Evolutionary conservation across 306 rosid species (phyloP).

Genomic region (Leucaena leucocephala): DNA sequence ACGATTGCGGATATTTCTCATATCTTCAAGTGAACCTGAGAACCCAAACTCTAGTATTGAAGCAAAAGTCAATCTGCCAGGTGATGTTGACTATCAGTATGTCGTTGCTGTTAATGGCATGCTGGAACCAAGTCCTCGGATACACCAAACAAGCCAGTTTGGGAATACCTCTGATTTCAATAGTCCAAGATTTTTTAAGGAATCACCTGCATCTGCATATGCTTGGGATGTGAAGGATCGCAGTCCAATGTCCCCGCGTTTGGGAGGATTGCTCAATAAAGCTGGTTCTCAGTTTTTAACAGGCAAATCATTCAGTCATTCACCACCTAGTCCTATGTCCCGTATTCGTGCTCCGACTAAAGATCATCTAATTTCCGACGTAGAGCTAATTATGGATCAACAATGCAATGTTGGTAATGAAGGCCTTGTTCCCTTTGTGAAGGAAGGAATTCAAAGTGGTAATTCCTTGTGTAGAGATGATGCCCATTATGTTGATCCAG

Average conservation of each 20-base stretch:
- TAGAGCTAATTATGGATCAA: conserved; percentile 43
- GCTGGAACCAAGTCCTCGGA: conserved; percentile 62
- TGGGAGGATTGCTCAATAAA: conserved; percentile 45
- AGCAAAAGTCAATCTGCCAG: conserved; percentile 55
- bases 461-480: conserved; percentile 51
- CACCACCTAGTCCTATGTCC: conserved; percentile 52
- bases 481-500: conserved; percentile 54
- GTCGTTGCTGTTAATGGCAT: conserved; percentile 81
- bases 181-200: conserved; percentile 60
- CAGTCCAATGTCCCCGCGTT: conserved; percentile 50
- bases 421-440: conserved; percentile 46
- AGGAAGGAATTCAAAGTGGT: conserved; percentile 51
- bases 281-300: conserved; percentile 55
- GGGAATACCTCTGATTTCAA: conserved; percentile 59
- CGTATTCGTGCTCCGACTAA: conserved; percentile 44
- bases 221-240: conserved; percentile 54
- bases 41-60: conserved; percentile 59
- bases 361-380: conserved; percentile 52
- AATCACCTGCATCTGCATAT: conserved; percentile 51
- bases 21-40: conserved; percentile 72
- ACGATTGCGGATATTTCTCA: conserved; percentile 77
- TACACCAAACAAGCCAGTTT: conserved; percentile 59
- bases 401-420: conserved; percentile 45
- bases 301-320: conserved; percentile 50
- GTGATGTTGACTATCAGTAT: conserved; percentile 65